A percentile compares a stretch with the other conserved stretches of the same genome.
Conservation (phyloP, 306 rosid species). For the Cicer yamashitae region DNA sequence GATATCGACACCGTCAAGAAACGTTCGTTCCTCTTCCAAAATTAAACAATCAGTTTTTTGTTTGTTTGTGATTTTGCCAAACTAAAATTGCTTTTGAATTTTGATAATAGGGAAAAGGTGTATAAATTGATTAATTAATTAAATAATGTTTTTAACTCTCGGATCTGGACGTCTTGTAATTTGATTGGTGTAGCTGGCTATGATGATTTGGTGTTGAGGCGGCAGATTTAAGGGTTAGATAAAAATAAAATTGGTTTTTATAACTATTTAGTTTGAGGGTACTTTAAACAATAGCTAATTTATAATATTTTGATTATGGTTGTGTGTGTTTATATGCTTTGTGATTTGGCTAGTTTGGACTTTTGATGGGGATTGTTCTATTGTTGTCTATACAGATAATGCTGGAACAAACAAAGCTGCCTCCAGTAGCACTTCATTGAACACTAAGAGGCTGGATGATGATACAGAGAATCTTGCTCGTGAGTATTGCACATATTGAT, state of each 20-base stretch:
- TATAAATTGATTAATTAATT: neutral
- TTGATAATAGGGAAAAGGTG: neutral
- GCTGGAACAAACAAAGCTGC: constrained; percentile 89
- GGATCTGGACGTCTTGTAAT: constrained; percentile 14
- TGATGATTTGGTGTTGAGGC: constrained; percentile 28
- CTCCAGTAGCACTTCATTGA: constrained; percentile 80
- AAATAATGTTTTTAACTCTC: neutral
- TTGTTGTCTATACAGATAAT: constrained; percentile 32
- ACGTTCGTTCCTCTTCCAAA: constrained; percentile 44
- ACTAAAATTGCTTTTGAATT: neutral
- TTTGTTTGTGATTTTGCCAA: neutral
- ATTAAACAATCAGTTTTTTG: neutral
- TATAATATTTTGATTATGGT: constrained; percentile 2
- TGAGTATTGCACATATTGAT: constrained; percentile 47
- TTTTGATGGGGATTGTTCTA: constrained; percentile 8
- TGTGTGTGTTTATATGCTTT: neutral
- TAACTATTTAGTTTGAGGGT: neutral
- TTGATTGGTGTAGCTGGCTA: constrained; percentile 15
- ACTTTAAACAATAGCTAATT: neutral
- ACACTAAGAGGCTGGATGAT: constrained; percentile 88
- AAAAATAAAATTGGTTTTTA: neutral
- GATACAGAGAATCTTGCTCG: constrained; percentile 84
- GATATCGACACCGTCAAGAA: constrained; percentile 84
- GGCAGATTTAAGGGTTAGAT: constrained; percentile 27
- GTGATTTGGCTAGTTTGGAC: neutral